phyloP scores from a whole-genome alignment of 2,329 filamentous ascomycete species.

The Microascus cirrosus region DNA sequence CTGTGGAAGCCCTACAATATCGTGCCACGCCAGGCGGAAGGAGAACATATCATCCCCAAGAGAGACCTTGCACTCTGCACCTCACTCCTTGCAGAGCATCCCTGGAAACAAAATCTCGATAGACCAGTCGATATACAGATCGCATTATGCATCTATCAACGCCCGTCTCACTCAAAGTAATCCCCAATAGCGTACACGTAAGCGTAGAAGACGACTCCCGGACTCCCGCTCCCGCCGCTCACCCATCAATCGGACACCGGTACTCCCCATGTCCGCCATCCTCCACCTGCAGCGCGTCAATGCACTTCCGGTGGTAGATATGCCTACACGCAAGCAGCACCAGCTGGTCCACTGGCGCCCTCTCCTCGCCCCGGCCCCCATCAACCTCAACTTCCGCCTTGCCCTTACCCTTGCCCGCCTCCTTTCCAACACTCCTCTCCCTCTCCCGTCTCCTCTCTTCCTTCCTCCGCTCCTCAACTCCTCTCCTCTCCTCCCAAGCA shows the following conservation, averaged over 20 bases:
- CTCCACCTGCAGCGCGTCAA: constrained; percentile 50
- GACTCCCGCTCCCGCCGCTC: background rate
- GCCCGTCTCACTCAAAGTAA: background rate
- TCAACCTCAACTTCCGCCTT: constrained; percentile 34
- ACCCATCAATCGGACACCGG: constrained; percentile 47
- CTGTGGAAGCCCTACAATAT: no score
- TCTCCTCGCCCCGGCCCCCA: constrained; percentile 20
- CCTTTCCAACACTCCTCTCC: constrained; percentile 9
- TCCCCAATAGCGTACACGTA: background rate
- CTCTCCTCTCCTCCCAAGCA: constrained; percentile 61
- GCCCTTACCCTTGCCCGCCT: constrained; percentile 28
- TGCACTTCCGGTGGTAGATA: constrained; percentile 57
- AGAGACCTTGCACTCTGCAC: no score
- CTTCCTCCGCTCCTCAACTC: constrained; percentile 31
- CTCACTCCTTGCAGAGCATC: no score
- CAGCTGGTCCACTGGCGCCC: constrained; percentile 45
- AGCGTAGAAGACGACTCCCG: background rate
- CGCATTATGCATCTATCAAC: background rate
- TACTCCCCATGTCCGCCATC: constrained; percentile 33
- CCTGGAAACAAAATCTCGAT: no score
- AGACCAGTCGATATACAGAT: no score
- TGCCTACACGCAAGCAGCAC: constrained; percentile 61
- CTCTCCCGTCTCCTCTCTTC: constrained; percentile 25
- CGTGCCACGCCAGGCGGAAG: no score
- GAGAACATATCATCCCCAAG: no score